Base-by-base conservation (phyloP, 495 filamentous ascomycete genomes). In the Podospora sp. region DNA sequence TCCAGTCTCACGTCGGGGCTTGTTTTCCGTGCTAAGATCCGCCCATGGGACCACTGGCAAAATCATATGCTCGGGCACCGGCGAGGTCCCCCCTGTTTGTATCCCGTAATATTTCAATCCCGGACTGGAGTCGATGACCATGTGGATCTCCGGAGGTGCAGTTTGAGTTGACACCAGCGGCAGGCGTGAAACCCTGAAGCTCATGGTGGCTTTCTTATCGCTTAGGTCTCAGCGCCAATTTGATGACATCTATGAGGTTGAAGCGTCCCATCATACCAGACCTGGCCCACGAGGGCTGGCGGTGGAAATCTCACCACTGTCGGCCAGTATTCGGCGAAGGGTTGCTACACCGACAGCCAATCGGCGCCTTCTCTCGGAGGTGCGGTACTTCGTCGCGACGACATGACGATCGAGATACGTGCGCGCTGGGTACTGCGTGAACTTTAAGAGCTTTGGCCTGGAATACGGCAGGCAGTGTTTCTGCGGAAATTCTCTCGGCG, bases 331-430 rank as follows among this genome's bases (percentile, higher is more conserved):
- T 36, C 22, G 18, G 77, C 67, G 53, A 60, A 72, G 46, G 77
- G 77, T 6, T 82, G 80, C 71, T 80, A 71, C 63, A 76, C 66
- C 26, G 80, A 82, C 65, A 68, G 67, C 12, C 64, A 63, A 40
- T 63, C 55, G 20, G 53, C 50, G 33, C 72, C 73, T 24, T 69
- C 71, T 21, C 73, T 76, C 14, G 66, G 51, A 24, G 66, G 67
- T 33, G 61, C 46, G 20, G 57, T 35, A 1, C 66, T 66, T 9
- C 66, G 52, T 58, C 52, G 7, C 36, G 71, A 67, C 7, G 69
- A 65, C 26, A 76, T 81, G 72, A 78, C 76, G 2, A 56, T 78
- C 11, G 72, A 81, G 68, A 57, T 53, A n/a, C n/a, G n/a, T n/a
- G 18, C 81, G 78, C 63, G 75, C 74, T 36, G 67, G 33, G 2